Base-by-base conservation (phyloP, 2,329 filamentous ascomycete genomes). In the Fusarium haematococcum region DNA sequence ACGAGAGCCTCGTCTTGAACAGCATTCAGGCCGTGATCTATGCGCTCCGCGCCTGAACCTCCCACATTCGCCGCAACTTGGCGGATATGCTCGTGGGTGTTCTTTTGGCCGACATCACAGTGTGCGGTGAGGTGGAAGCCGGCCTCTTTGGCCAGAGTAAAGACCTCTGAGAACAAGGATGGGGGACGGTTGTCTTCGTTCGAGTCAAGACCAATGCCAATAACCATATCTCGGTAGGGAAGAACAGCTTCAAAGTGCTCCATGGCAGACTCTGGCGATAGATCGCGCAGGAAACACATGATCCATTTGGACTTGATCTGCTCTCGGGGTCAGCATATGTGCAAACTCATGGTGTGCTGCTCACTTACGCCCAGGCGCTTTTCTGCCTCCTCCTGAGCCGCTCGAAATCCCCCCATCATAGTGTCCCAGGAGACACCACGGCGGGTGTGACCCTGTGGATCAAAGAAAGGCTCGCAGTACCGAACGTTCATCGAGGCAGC, bases 401-500 rank as follows among this genome's bases (percentile, higher is more conserved):
- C 84, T 0, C 83, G 83, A 75, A 94, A 91, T 2, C 93, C 93
- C 5, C 81, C 78, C 8, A 94, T 86, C 10, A 95, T 87, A 1
- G 88, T 91, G 6, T 86, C 81, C 76, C 93, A 91, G 1, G 85
- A 73, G 3, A 95, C 83, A 1, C 91, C 91, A 10, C 93, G 87
- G 6, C 82, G 83, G 2, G 90, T 87, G 81, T 95, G 93, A 0
- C 91, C 92, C 80, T 95, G 93, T 0, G 93, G 93, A 79, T 95
- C 93, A 82, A 95, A 95, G 83, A 94, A 95, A 59, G 94, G 87
- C 80, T 95, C 93, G 13, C 91, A 91, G 77, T 95, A 93, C 32
- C 89, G 86, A 2, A 95, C 90, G 50, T 90, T 90, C 74, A 94
- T 89, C 2, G 84, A 81, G 25, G 90, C 86, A 5, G 91, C 93